Conservation (phyloP, 2,329 filamentous ascomycete genomes). For the Aspergillus unguis region DNA sequence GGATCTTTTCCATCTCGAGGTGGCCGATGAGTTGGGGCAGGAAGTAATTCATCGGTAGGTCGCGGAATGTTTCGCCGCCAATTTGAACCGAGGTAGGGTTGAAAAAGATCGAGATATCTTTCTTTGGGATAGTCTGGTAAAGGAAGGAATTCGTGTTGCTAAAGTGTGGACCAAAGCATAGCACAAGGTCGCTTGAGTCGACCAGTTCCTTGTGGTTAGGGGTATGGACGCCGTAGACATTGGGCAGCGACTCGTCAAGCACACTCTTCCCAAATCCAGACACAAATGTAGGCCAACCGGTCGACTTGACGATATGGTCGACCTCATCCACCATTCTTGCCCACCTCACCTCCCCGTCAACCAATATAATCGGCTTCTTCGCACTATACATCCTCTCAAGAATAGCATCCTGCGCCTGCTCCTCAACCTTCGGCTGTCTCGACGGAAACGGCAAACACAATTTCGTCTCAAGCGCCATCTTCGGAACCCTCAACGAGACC, state of each 20-base stretch:
- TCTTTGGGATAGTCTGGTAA: constrained; percentile 74
- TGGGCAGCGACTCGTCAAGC: constrained; percentile 46
- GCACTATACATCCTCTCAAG: constrained; percentile 42
- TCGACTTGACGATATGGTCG: constrained; percentile 42
- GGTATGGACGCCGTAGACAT: constrained; percentile 49
- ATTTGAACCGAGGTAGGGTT: constrained; percentile 72
- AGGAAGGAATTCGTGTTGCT: constrained; percentile 57
- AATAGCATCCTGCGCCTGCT: constrained; percentile 29
- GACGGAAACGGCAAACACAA: constrained; percentile 11
- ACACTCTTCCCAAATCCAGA: constrained; percentile 50
- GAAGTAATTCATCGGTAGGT: constrained; percentile 73
- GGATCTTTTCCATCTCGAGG: constrained; percentile 55
- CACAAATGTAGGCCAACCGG: constrained; percentile 46
- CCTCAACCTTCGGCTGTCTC: constrained; percentile 6
- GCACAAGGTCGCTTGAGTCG: constrained; percentile 37
- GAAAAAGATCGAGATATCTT: constrained; percentile 76
- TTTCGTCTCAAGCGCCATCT: constrained; percentile 9
- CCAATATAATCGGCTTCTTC: constrained; percentile 49
- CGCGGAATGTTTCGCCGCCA: constrained; percentile 73
- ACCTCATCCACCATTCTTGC: constrained; percentile 40
- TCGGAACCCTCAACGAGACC: constrained; percentile 33
- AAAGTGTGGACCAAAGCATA: constrained; percentile 42
- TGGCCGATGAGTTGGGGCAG: constrained; percentile 64
- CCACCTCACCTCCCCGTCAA: constrained; percentile 48
- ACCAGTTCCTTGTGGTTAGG: constrained; percentile 27